Evolutionary conservation across 2,329 filamentous ascomycete genomes (phyloP).

Genomic region (Zymoseptoria brevis): DNA sequence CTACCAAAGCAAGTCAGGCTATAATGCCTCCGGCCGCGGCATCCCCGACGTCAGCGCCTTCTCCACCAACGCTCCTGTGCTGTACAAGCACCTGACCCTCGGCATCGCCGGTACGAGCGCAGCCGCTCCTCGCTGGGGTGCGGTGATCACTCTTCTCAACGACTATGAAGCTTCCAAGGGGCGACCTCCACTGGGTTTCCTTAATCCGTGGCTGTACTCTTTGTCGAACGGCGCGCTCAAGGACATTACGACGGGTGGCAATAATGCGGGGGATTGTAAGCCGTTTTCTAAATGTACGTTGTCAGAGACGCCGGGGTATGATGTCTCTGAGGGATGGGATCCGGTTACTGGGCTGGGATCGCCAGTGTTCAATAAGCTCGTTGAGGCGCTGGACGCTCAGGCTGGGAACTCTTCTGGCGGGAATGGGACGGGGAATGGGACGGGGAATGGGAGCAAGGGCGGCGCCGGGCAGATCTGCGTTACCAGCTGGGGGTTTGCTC

Average conservation of each 20-base stretch:
- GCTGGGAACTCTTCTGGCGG: background rate
- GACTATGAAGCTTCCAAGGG: slow-evolving; percentile 48
- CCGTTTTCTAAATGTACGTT: slow-evolving; percentile 8
- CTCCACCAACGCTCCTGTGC: slow-evolving; percentile 35
- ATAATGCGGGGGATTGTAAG: slow-evolving; percentile 17
- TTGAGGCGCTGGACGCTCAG: slow-evolving; percentile 7
- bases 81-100: slow-evolving; percentile 30
- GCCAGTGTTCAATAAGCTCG: slow-evolving; percentile 9
- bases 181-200: slow-evolving; percentile 37
- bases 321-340: slow-evolving; percentile 15
- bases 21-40: slow-evolving; percentile 35
- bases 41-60: slow-evolving; percentile 39
- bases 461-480: background rate
- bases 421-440: background rate
- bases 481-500: background rate
- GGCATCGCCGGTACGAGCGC: slow-evolving; percentile 40
- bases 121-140: slow-evolving; percentile 50
- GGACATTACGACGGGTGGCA: slow-evolving; percentile 37
- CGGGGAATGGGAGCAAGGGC: background rate
- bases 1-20: slow-evolving; percentile 32
- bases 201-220: slow-evolving; percentile 54
- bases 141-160: slow-evolving; percentile 54
- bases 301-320: slow-evolving; percentile 8
- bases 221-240: slow-evolving; percentile 40
- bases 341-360: slow-evolving; percentile 16